Evolutionary conservation across 2,329 filamentous ascomycete species (phyloP), one percentile per base, ranked within the genome.

Genomic region (Pseudofabraea citricarpa): DNA sequence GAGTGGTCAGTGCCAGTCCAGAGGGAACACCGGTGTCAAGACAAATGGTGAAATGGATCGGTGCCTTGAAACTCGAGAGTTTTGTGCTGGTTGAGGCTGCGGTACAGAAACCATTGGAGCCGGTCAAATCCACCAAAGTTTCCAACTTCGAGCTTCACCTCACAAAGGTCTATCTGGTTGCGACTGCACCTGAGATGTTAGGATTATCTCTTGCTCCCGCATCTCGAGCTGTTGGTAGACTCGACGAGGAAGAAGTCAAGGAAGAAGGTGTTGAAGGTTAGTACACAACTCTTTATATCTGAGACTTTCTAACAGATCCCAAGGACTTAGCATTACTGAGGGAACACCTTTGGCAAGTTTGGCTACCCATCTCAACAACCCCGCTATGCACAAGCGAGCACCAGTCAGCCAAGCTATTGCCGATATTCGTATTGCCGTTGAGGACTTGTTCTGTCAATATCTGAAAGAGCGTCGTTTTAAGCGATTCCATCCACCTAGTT

Each of bases 31-130:
- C 69, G 6, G 77, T 90, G 27, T 86, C 80, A 49, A 84, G 83
- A 63, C 89, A 87, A 67, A 97, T 97, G 91, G 87, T 96, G 62
- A 97, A 97, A 71, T 97, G 87, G 80, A 81, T 85, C 39, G 80
- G 79, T 37, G 76, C 72, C 33, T 69, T 95, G 54, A 85, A 80
- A 59, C 74, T 84, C 36, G 91, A 96, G 73, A 89, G 85, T 55
- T 90, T 86, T 56, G 82, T 96, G 20, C 71, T 83, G 31, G 82
- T 96, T 47, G 87, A 94, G 59, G 93, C 85, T 53, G 70, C 75
- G 23, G 83, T 97, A 41, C 79, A 90, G 73, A 85, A 85, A 69
- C 87, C 90, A 0, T 76, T 85, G 18, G 89, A 95, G 60, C 86
- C 88, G 3, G 86, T 97, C 64, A 93, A 94, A 70, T 93, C 87